Base-by-base conservation (phyloP, 2,329 filamentous ascomycete species). In the Aaosphaeria arxii region DNA sequence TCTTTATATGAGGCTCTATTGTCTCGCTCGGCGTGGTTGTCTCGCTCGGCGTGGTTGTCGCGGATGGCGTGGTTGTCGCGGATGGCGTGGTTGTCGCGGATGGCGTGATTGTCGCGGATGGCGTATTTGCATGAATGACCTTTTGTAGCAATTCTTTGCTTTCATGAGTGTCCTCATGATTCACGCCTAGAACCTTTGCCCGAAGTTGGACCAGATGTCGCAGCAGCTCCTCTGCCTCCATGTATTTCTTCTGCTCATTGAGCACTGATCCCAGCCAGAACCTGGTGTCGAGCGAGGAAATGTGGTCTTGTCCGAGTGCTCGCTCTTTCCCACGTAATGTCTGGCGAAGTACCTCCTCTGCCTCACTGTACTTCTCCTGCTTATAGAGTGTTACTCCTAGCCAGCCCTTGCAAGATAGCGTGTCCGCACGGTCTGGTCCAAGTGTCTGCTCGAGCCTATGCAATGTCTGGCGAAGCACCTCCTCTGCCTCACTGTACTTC, bases 401-500 rank as follows among this genome's bases (percentile, higher is more conserved):
- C 44, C 44, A 41, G 44, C 41, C 11, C 44, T 45, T 45, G 36
- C 36, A 40, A 7, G 11, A 6, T 11, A 45, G 44, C 44, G 36
- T 45, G 30, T 45, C 35, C 45, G 39, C 47, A 36, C 39, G 38
- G 24, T 41, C 17, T 24, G n/a, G 11, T 11, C 36, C 17, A 46
- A 46, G 17, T 40, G 36, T 44, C 24, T 24, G 29, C 42, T 48
- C 42, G 6, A 4, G 42, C 28, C 42, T 29, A 4, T 31, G 7
- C 17, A 30, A 31, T 35, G 24, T 38, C 4, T 45, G 42, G 24
- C 30, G 42, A 13, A 49, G 28, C 24, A 38, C 5, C 43, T 32
- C 32, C 31, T 42, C 47, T 42, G 47, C 47, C 43, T 49, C 47
- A 13, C 24, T 38, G 31, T 45, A 46, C 44, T 30, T 40, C n/a